A percentile compares a stretch with the other conserved stretches of the same genome.
These are phyloP conservation scores for peach (Prunus persica) DNA, from an alignment of 306 rosid genomes.

Conservation along the genomic window Prunus_persica_NCBIv2 NC_034015.1:289001-289500, in stretches of 20 bases:
- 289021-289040: neutral
- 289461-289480: conserved; percentile 94
- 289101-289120: neutral
- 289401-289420: neutral
- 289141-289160: neutral
- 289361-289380: neutral
- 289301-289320: neutral
- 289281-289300: neutral
- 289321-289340: neutral
- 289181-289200: neutral
- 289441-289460: conserved; percentile 69
- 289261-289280: too few relatives aligned
- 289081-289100: neutral
- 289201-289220: neutral
- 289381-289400: neutral
- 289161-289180: neutral
- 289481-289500: conserved; percentile 92
- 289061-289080: neutral
- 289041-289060: neutral
- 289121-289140: neutral
- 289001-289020: neutral
- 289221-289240: neutral
- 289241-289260: neutral
- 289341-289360: neutral
- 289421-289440: conserved; percentile 10